phyloP scores from a whole-genome alignment of 1,284 basidiomycete genomes.

The Kwoniella shivajii region DNA sequence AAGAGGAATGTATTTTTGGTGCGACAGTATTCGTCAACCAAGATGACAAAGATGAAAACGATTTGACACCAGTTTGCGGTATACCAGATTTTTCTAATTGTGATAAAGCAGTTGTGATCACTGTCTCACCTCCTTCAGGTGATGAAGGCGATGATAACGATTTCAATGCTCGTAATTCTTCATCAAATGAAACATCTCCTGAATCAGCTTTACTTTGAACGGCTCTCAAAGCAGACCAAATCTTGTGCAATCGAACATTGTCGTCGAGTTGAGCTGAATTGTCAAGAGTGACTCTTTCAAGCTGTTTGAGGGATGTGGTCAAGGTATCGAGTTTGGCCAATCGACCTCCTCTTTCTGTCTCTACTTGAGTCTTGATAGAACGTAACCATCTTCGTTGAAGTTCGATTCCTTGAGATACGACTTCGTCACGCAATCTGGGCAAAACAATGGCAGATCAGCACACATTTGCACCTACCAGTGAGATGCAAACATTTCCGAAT shows the following conservation, averaged over 20 bases:
- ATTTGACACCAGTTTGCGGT: conserved; percentile 84
- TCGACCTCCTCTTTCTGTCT: conserved; percentile 93
- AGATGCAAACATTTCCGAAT: not conserved
- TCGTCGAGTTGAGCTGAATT: conserved; percentile 88
- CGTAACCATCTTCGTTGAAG: conserved; percentile 95
- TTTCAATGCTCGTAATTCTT: conserved; percentile 82
- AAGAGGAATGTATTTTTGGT: conserved; percentile 81
- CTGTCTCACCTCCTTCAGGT: conserved; percentile 47
- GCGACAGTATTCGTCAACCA: conserved; percentile 88
- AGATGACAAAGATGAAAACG: conserved; percentile 79
- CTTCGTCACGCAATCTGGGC: conserved; percentile 85
- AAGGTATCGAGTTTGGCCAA: conserved; percentile 93
- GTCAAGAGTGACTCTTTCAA: conserved; percentile 87
- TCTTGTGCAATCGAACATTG: conserved; percentile 76
- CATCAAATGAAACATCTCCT: conserved; percentile 72
- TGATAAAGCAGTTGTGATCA: conserved; percentile 69
- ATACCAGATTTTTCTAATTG: conserved; percentile 73
- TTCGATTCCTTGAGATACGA: conserved; percentile 95
- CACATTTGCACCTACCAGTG: conserved; percentile 9
- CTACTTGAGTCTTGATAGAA: conserved; percentile 92
- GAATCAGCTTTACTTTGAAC: conserved; percentile 59
- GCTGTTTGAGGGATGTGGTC: conserved; percentile 81
- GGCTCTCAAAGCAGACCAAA: conserved; percentile 56
- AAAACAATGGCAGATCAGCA: not conserved
- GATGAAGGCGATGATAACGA: conserved; percentile 63